Evolutionary conservation across 2,329 filamentous ascomycete species (phyloP).

Genomic region (Curvularia eragrostidis): DNA sequence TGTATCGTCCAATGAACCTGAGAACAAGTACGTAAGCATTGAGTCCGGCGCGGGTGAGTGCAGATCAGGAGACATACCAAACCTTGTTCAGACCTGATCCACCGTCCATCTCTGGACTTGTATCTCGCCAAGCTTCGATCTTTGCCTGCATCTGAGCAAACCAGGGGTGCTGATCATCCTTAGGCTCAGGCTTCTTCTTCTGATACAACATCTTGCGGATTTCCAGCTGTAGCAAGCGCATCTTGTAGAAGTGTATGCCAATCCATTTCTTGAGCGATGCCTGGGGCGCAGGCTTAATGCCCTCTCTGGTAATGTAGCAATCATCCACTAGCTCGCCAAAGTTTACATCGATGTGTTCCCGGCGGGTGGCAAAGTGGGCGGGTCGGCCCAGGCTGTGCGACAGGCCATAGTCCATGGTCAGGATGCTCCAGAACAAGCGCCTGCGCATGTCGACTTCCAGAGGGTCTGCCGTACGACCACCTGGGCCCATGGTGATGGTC

Average conservation of each 20-base stretch:
- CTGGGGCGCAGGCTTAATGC: conserved; percentile 72
- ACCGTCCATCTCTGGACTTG: conserved; percentile 73
- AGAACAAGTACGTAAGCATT: neutral
- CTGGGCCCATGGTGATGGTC: conserved; percentile 73
- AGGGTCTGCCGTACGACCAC: conserved; percentile 67
- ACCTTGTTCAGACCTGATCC: conserved; percentile 76
- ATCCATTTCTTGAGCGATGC: conserved; percentile 84
- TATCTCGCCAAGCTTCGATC: conserved; percentile 78
- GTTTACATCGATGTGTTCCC: conserved; percentile 82
- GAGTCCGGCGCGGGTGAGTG: neutral
- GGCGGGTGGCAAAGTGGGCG: conserved; percentile 79
- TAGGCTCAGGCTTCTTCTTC: conserved; percentile 77
- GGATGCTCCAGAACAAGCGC: conserved; percentile 84
- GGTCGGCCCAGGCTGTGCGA: conserved; percentile 88
- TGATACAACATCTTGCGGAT: conserved; percentile 87
- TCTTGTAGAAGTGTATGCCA: conserved; percentile 91
- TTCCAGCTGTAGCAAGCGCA: conserved; percentile 86
- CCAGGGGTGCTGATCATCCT: conserved; percentile 84
- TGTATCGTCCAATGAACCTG: conserved; percentile 72
- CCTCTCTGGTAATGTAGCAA: conserved; percentile 77
- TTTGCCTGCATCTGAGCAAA: conserved; percentile 80
- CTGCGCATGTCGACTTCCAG: conserved; percentile 88
- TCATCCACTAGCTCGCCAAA: conserved; percentile 87
- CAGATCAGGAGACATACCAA: conserved; percentile 66
- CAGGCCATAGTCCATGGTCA: conserved; percentile 86